phyloP scores from a whole-genome alignment of 139 green algal species.

The Edaphochlamys debaryana region DNA sequence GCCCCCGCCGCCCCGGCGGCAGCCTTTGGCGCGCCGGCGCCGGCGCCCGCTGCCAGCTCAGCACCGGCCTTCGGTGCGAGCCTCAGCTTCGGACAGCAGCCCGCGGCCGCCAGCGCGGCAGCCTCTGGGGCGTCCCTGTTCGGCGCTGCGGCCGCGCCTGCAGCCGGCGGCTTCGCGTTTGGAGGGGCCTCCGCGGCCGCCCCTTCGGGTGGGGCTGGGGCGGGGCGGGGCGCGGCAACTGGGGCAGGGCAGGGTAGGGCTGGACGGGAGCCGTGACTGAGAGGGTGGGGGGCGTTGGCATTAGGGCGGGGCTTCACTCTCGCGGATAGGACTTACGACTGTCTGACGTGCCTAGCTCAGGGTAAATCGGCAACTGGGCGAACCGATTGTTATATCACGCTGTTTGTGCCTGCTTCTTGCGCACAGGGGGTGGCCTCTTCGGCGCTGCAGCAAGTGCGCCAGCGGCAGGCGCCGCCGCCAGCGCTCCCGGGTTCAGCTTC shows the following conservation, averaged over 20 bases:
- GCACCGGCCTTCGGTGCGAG: neutral
- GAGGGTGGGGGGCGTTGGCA: no score
- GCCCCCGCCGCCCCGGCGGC: neutral
- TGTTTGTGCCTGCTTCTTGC: no score
- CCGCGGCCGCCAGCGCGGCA: neutral
- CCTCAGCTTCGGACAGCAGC: neutral
- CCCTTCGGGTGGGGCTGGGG: neutral
- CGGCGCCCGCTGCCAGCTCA: neutral
- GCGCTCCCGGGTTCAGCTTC: neutral
- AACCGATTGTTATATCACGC: no score
- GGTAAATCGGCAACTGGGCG: no score
- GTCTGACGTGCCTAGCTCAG: no score
- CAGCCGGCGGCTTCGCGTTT: slow-evolving; percentile 10
- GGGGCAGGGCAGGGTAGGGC: no score
- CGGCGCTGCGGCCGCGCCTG: neutral
- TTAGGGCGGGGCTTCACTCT: no score
- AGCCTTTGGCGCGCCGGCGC: slow-evolving; percentile 30
- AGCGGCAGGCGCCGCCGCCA: neutral
- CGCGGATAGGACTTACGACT: no score
- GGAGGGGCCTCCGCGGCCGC: neutral
- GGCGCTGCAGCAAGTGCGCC: neutral
- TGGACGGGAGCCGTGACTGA: no score
- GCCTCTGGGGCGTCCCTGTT: neutral
- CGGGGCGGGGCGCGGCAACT: no score
- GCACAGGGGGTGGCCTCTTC: slow-evolving; percentile 1